Evolutionary conservation across 805 yeast genomes (phyloP), one percentile per base, ranked within the genome.

Genomic region (Nakazawaea anatomiae): DNA sequence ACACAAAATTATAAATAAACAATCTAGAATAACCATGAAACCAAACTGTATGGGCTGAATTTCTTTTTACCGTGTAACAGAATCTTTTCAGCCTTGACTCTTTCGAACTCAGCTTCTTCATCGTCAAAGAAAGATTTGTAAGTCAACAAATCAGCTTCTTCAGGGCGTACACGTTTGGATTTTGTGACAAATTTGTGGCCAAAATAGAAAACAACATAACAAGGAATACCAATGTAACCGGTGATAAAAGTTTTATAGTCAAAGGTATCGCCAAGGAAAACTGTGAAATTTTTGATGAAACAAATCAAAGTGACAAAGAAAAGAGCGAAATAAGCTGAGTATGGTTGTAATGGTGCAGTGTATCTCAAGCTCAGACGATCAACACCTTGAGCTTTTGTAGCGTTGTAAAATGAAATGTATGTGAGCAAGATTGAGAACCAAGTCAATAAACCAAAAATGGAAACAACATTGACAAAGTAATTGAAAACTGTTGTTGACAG

Each of bases 141-240:
- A 7, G 87, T 80, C 46, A 63, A 66, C 61, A 83, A 69, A 63
- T 85, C 92, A 30, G 79, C 85, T 57, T 83, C 87, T 43, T 67
- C 69, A 6, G 87, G 76, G 40, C 60, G 65, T 48, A 78, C 72
- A 31, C 73, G 52, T 57, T 71, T 74, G 35, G 86, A 73, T 63
- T 74, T 81, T 62, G 66, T 67, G 55, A 69, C 56, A 39, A 82
- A n/a, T 69, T 85, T 85, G 72, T 80, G 83, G 5, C 87, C 89
- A 54, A 76, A 58, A 56, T 70, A 76, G 52, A 77, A 70, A 45
- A 79, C 68, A 36, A 82, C 39, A 58, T 75, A 86, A 9, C 85
- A 82, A 36, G 89, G 89, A 45, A 86, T 75, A 32, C 87, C 87
- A 59, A 87, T 83, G 68, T 87, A 86, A 43, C 91, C 90, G 35